phyloP scores from a whole-genome alignment of 352 stramenopile species.

The Phytophthora syringae region DNA sequence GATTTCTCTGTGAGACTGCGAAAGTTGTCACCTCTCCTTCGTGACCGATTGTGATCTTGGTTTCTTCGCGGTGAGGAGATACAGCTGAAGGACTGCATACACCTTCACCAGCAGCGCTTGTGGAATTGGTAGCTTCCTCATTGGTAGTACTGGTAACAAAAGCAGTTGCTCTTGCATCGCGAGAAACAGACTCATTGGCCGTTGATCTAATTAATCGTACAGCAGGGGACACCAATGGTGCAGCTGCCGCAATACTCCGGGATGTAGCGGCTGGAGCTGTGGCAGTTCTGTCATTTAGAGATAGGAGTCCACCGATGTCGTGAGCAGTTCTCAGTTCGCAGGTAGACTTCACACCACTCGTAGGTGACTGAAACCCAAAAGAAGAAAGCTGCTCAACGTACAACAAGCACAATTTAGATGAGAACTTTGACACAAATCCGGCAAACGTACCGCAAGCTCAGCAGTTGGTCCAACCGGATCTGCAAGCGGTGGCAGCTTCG shows the following conservation, averaged over 20 bases:
- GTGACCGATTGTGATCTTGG: slow-evolving; percentile 61
- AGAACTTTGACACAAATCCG: neutral
- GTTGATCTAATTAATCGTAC: neutral
- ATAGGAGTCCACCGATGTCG: neutral
- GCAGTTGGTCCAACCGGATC: slow-evolving; percentile 3
- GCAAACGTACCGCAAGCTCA: slow-evolving; percentile 16
- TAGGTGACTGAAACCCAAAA: slow-evolving; percentile 4
- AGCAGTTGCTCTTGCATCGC: slow-evolving; percentile 3
- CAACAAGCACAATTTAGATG: neutral
- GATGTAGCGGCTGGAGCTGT: slow-evolving; percentile 28
- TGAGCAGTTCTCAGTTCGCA: slow-evolving; percentile 23
- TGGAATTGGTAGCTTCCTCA: neutral
- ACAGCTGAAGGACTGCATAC: neutral
- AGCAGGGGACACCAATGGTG: slow-evolving; percentile 2
- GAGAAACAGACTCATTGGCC: neutral
- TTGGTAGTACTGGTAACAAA: slow-evolving; percentile 16
- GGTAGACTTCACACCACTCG: slow-evolving; percentile 23
- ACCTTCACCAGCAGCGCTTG: neutral
- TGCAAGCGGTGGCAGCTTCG: slow-evolving; percentile 53
- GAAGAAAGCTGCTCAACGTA: slow-evolving; percentile 11
- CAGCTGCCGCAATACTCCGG: neutral
- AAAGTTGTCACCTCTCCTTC: slow-evolving; percentile 44
- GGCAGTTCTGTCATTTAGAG: slow-evolving; percentile 16
- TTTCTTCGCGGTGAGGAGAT: slow-evolving; percentile 46
- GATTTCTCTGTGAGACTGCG: slow-evolving; percentile 57